Evolutionary conservation across 1,284 basidiomycete genomes (phyloP).

Genomic region (Rugiboletus extremiorientalis): DNA sequence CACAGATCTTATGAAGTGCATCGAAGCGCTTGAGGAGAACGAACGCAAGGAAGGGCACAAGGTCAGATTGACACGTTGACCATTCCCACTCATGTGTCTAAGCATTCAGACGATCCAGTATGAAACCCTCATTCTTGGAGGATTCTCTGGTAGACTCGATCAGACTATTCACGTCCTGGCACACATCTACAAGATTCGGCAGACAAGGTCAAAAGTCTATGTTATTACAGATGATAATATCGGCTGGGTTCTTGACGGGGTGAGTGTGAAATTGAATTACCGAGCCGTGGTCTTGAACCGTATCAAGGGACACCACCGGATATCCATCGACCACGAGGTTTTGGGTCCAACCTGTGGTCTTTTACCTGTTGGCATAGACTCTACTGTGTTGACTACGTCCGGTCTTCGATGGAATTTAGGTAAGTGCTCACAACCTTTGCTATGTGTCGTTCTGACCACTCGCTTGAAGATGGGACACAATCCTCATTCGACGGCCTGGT

Average conservation of each 20-base stretch:
- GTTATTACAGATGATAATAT: conserved; percentile 86
- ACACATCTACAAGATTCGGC: conserved; percentile 80
- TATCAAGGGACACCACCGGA: conserved; percentile 74
- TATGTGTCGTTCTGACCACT: conserved; percentile 3
- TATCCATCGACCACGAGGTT: conserved; percentile 68
- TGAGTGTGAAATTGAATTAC: conserved; percentile 38
- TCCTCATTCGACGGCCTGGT: conserved; percentile 83
- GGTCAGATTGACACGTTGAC: conserved; percentile 28
- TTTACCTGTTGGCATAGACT: conserved; percentile 83
- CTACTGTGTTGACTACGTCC: conserved; percentile 73
- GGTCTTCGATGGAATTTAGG: conserved; percentile 92
- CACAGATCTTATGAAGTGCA: conserved; percentile 95
- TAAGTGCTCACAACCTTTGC: conserved; percentile 44
- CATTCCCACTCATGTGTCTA: neutral
- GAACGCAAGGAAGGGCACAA: conserved; percentile 41
- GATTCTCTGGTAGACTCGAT: conserved; percentile 88
- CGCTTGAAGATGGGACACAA: conserved; percentile 46
- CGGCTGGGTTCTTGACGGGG: conserved; percentile 84
- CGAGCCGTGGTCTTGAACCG: neutral
- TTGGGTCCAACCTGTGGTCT: conserved; percentile 92
- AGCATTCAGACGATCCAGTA: conserved; percentile 39
- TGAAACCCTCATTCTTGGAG: conserved; percentile 82
- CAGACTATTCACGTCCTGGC: conserved; percentile 93
- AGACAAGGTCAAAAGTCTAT: conserved; percentile 60
- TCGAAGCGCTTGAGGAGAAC: conserved; percentile 60